Evolutionary conservation across 2,329 filamentous ascomycete species (phyloP).

Genomic region (Colletotrichum sp.): DNA sequence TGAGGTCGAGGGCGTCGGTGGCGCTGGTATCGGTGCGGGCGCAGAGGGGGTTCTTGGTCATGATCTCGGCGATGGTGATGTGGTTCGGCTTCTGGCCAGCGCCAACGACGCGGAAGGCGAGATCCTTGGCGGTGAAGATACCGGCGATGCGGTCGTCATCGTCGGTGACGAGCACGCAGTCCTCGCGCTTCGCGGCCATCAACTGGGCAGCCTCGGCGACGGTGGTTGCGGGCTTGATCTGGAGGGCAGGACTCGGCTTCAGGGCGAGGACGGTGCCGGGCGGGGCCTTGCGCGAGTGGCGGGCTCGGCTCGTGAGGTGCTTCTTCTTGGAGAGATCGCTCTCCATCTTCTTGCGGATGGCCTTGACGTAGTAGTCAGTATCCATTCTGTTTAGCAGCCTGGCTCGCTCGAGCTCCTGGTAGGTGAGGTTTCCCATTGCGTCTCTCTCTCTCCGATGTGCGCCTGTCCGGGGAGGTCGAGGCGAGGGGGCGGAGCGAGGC

Average conservation of each 20-base stretch:
- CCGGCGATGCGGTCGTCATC: constrained; percentile 97
- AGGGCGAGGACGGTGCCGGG: constrained; percentile 95
- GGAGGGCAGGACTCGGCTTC: constrained; percentile 92
- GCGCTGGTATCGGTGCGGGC: constrained; percentile 97
- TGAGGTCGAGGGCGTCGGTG: constrained; percentile 94
- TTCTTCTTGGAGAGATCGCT: constrained; percentile 98
- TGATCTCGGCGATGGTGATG: constrained; percentile 96
- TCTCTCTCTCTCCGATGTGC: not conserved
- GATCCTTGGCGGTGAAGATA: constrained; percentile 98
- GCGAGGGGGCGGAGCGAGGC: not conserved
- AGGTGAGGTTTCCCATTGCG: constrained; percentile 19
- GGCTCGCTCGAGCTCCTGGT: constrained; percentile 21
- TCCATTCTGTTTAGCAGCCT: constrained; percentile 24
- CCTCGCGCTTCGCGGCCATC: constrained; percentile 98
- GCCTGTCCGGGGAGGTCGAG: not conserved
- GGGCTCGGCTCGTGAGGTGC: constrained; percentile 76
- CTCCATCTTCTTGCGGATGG: constrained; percentile 96
- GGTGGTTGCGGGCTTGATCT: constrained; percentile 94
- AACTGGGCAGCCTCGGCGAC: constrained; percentile 96
- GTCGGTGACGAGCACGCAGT: constrained; percentile 96
- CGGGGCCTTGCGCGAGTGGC: constrained; percentile 89
- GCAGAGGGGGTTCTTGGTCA: constrained; percentile 99
- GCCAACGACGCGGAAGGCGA: constrained; percentile 96
- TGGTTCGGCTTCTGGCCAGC: constrained; percentile 86
- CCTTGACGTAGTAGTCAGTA: constrained; percentile 60